Evolutionary conservation across 2,329 filamentous ascomycete species (phyloP).

Genomic region (Clonostachys rhizophaga): DNA sequence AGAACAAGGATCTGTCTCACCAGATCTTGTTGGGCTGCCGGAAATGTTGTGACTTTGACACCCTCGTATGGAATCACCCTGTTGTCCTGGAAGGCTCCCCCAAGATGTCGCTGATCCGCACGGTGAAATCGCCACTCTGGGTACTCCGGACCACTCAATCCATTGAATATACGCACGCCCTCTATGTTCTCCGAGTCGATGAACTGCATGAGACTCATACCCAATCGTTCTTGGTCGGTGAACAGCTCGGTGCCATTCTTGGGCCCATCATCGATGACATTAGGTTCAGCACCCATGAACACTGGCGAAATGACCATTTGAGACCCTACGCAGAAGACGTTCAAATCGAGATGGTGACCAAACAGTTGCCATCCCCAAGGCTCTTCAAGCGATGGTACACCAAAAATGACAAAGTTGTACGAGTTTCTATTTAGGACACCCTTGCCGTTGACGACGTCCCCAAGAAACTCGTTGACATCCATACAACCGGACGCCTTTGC

Average conservation of each 20-base stretch:
- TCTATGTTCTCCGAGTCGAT: slow-evolving; percentile 47
- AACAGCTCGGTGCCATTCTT: slow-evolving; percentile 62
- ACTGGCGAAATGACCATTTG: slow-evolving; percentile 67
- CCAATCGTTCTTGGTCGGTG: slow-evolving; percentile 56
- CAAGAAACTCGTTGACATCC: slow-evolving; percentile 70
- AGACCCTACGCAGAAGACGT: slow-evolving; percentile 57
- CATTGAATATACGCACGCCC: too few relatives aligned
- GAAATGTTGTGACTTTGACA: slow-evolving; percentile 27
- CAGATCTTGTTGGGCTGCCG: too few relatives aligned
- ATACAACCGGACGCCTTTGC: slow-evolving; percentile 62
- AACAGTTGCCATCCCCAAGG: slow-evolving; percentile 73
- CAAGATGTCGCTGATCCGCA: slow-evolving; percentile 71
- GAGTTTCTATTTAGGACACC: slow-evolving; percentile 66
- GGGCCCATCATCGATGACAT: slow-evolving; percentile 61
- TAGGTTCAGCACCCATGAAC: slow-evolving; percentile 77
- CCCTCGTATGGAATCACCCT: slow-evolving; percentile 70
- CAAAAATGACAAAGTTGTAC: slow-evolving; percentile 71
- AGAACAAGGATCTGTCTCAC: too few relatives aligned
- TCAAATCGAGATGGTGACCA: slow-evolving; percentile 71
- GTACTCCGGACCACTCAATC: slow-evolving; percentile 40
- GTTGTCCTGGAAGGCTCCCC: slow-evolving; percentile 73
- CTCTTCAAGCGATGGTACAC: slow-evolving; percentile 45
- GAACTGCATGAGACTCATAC: slow-evolving; percentile 65
- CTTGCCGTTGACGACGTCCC: slow-evolving; percentile 56
- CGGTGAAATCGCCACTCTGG: slow-evolving; percentile 66